Conservation (phyloP, 2,329 filamentous ascomycete genomes). For the Ascochyta pisi region DNA sequence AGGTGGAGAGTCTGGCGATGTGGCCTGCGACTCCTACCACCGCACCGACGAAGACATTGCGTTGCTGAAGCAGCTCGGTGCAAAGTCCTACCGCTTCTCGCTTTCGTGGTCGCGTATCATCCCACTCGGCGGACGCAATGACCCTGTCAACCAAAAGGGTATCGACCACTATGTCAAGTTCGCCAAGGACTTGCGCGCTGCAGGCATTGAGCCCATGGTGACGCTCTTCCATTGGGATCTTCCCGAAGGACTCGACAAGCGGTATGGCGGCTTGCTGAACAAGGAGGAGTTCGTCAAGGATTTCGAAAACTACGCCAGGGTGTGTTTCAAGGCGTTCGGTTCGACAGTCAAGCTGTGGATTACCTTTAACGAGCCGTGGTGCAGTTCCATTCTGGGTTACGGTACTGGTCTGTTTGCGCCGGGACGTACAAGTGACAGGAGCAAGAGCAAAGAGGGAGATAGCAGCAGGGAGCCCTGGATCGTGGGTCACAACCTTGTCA, state of each 20-base stretch:
- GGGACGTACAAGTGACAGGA: slow-evolving; percentile 79
- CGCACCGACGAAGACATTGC: slow-evolving; percentile 77
- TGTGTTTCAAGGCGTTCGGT: slow-evolving; percentile 75
- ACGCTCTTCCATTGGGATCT: slow-evolving; percentile 91
- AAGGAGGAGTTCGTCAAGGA: slow-evolving; percentile 83
- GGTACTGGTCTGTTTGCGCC: slow-evolving; percentile 79
- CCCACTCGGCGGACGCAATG: slow-evolving; percentile 81
- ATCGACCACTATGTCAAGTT: slow-evolving; percentile 80
- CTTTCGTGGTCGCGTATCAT: slow-evolving; percentile 85
- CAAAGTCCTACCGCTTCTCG: slow-evolving; percentile 82
- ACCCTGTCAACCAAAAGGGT: slow-evolving; percentile 80
- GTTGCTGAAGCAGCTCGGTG: slow-evolving; percentile 75
- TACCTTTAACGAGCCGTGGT: slow-evolving; percentile 91
- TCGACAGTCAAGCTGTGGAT: slow-evolving; percentile 86
- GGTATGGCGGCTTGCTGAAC: slow-evolving; percentile 82
- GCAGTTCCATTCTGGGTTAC: slow-evolving; percentile 81
- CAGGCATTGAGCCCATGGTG: slow-evolving; percentile 79
- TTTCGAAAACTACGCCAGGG: slow-evolving; percentile 78
- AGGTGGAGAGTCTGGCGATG: slow-evolving; percentile 74
- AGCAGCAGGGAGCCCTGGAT: slow-evolving; percentile 80
- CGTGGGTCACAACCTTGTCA: slow-evolving; percentile 78
- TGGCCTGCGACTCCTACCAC: slow-evolving; percentile 88
- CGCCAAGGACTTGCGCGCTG: slow-evolving; percentile 76
- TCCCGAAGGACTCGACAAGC: slow-evolving; percentile 76
- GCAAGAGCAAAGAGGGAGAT: slow-evolving; percentile 74